These are phyloP conservation scores for Ceratobasidium theobromae DNA, from an alignment of 1,284 basidiomycete species.

Conservation along the genomic window DNA sequence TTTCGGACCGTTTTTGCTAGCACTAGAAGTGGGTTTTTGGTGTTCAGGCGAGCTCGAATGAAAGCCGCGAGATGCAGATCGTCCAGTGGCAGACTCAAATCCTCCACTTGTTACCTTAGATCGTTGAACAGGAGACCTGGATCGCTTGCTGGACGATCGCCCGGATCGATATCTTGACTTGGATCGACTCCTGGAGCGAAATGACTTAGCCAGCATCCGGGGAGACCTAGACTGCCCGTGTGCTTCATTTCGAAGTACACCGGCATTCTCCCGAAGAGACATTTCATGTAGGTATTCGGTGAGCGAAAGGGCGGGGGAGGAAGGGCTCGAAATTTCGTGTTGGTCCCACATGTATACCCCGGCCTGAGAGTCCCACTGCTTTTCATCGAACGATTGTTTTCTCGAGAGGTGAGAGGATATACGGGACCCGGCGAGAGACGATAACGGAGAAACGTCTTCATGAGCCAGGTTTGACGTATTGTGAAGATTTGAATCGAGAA, in stretches of 20 bases:
- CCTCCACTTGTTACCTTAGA: background rate
- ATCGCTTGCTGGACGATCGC: background rate
- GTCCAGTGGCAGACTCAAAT: no score
- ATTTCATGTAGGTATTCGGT: background rate
- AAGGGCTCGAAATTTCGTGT: background rate
- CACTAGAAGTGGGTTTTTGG: no score
- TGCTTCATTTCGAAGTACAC: background rate
- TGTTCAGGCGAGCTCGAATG: no score
- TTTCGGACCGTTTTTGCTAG: no score
- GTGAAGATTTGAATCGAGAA: background rate
- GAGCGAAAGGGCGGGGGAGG: background rate
- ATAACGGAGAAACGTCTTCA: background rate
- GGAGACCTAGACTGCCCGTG: background rate
- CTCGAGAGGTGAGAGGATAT: background rate
- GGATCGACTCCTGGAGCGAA: background rate
- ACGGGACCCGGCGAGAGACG: background rate
- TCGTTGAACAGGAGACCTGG: background rate
- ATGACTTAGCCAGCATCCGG: background rate
- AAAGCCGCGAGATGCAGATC: no score
- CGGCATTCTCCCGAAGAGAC: background rate
- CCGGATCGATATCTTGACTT: background rate
- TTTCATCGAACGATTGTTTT: background rate
- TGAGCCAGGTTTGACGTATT: background rate
- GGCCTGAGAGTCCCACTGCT: background rate
- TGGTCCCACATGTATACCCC: conserved; percentile 20